Evolutionary conservation across 768 basidiomycete genomes (phyloP), one percentile per base, ranked within the genome.

Genomic region (Leccinum subtestaceum): DNA sequence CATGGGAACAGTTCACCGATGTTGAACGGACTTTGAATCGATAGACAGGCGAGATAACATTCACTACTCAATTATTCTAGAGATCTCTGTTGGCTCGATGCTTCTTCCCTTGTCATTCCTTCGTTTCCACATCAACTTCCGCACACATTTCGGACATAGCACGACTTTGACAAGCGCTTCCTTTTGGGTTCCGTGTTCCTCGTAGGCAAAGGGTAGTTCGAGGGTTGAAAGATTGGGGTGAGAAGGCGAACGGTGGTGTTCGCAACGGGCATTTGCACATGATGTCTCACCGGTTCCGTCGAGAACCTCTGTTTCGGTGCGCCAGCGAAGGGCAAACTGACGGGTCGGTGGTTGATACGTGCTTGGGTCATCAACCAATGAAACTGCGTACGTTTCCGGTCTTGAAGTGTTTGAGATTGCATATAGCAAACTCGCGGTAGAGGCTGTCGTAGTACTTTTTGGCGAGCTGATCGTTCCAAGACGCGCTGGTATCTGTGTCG

Each of bases 321-420:
- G 81, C 96, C 96, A 98, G 13, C 96, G 87, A 5, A 98, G 81
- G 0, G 94, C 86, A 69, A 98, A 89, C 88, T 95, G 60, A 23
- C 60, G 17, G 50, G 8, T n/a, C 38, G 47, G 21, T 3, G 45
- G 8, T 45, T 56, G 27, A 60, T 52, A 15, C 13, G 8, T 3
- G 13, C 13, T 8, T 7, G 13, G 0, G 27, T 27, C 29, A 59
- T 19, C 31, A 55, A 15, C 29, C 40, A 55, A 32, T 21, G 38
- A 40, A 23, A 49, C 8, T 55, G 70, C 87, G 62, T 61, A 95
- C 93, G 60, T 91, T 89, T 15, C 93, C 91, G 0, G 89, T 86
- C 76, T 94, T 97, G 80, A 92, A 97, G 69, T 98, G 96, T 76
- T 98, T 98, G 60, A 98, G 77, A 74, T 98, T 93, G 69, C 92